Conservation (phyloP, 495 filamentous ascomycete species). For the Neurospora hispaniola region DNA sequence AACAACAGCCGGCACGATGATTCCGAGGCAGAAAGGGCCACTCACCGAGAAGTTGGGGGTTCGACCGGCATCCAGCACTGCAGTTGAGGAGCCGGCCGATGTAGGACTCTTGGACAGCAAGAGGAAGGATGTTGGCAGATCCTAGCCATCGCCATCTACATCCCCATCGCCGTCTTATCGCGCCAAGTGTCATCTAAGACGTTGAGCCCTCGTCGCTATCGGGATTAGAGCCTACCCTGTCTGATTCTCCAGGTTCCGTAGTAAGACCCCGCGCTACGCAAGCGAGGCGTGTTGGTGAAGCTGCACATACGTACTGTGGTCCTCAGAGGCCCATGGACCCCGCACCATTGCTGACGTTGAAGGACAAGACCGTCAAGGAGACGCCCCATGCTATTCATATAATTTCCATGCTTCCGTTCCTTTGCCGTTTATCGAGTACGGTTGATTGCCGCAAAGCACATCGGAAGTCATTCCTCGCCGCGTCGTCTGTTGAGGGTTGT, state of each 20-base stretch:
- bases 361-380: neutral
- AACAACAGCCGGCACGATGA: neutral
- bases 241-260: neutral
- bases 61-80: neutral
- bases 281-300: neutral
- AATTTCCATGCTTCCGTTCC: neutral
- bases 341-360: neutral
- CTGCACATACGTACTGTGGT: neutral
- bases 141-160: neutral
- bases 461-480: neutral
- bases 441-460: neutral
- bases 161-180: neutral
- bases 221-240: neutral
- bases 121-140: neutral
- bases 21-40: neutral
- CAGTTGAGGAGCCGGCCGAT: neutral
- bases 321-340: neutral
- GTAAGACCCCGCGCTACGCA: neutral
- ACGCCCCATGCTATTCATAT: neutral
- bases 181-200: neutral
- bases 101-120: neutral
- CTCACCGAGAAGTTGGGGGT: neutral
- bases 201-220: neutral
- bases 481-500: neutral
- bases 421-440: neutral